Evolutionary conservation across 208 protist genomes (phyloP).

Genomic region (Acanthamoeba polyphaga): DNA sequence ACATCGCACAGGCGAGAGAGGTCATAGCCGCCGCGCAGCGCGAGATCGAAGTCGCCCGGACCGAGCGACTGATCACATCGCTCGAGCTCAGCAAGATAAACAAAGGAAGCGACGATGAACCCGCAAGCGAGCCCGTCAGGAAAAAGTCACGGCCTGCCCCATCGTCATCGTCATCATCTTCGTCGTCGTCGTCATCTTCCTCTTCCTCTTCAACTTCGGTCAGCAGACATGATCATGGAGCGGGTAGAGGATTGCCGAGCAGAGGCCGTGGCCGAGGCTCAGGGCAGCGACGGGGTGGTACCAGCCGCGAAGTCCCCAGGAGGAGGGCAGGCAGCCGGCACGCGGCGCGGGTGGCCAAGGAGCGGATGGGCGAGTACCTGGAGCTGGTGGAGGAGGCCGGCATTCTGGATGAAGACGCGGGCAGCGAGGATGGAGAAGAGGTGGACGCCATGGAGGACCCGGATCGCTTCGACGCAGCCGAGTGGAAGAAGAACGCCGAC

Average conservation of each 20-base stretch:
- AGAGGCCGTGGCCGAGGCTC: not conserved
- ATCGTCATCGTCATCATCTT: no score
- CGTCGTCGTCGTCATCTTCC: no score
- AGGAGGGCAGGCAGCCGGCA: not conserved
- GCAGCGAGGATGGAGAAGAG: not conserved
- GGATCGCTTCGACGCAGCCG: not conserved
- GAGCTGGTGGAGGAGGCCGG: not conserved
- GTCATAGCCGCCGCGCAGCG: not conserved
- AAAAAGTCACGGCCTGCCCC: not conserved
- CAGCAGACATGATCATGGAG: not conserved
- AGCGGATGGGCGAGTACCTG: not conserved
- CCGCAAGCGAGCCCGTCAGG: not conserved
- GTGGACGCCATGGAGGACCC: not conserved
- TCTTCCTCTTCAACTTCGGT: not conserved
- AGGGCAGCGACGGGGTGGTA: not conserved
- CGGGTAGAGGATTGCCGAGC: not conserved
- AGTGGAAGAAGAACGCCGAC: slow-evolving; percentile 17
- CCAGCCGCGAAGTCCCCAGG: not conserved
- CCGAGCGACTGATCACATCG: not conserved
- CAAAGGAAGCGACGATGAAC: no score
- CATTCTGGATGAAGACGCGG: not conserved
- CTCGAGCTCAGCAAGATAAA: not conserved
- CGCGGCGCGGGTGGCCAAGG: not conserved
- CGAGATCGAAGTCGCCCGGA: not conserved
- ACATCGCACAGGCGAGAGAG: not conserved